Base-by-base conservation (phyloP, 2,329 filamentous ascomycete genomes). In the Talaromyces sp. region DNA sequence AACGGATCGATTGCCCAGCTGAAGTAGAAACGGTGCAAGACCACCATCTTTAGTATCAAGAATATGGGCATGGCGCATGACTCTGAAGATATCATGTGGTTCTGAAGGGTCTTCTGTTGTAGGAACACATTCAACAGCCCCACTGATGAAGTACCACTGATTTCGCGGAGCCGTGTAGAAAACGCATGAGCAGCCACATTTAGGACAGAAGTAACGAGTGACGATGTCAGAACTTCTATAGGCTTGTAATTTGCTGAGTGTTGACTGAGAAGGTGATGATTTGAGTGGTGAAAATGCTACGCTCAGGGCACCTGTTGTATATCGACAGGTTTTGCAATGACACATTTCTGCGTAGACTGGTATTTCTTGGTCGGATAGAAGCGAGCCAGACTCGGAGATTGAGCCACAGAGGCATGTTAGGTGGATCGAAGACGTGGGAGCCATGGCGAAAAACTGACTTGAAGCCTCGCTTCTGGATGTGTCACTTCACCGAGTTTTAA, bases 341-440 rank as follows among this genome's bases (percentile, higher is more conserved):
- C 50, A 54, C 31, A 54, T 54, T 54, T 54, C 50, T 37, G 50
- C 50, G n/a, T 54, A 54, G 31, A 54, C 50, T 35, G 50, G 50
- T 11, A 31, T 54, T 19, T 54, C 31, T 35, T 35, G 50, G 17
- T 54, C 31, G 17, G 31, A 54, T 35, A 54, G 50, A 8, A 54
- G 31, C 50, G 50, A 54, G 13, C 50, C 50, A 4, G 50, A 31
- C 50, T 54, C 50, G 50, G 50, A 54, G 31, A 54, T 54, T 1
- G 50, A 54, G 50, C 50, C 50, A 10, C 50, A 54, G 5, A 54
- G 50, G n/a, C 50, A 54, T 37, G 50, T 54, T 19, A 54, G 31
- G 17, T 37, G 50, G 17, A 54, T 10, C 5, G 50, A 54, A 31
- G 50, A 54, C 7, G 31, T 37, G 37, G 31, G 9, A n/a, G 31